Base-by-base conservation (phyloP, 2,329 filamentous ascomycete genomes). In the Pseudopithomyces maydicus region DNA sequence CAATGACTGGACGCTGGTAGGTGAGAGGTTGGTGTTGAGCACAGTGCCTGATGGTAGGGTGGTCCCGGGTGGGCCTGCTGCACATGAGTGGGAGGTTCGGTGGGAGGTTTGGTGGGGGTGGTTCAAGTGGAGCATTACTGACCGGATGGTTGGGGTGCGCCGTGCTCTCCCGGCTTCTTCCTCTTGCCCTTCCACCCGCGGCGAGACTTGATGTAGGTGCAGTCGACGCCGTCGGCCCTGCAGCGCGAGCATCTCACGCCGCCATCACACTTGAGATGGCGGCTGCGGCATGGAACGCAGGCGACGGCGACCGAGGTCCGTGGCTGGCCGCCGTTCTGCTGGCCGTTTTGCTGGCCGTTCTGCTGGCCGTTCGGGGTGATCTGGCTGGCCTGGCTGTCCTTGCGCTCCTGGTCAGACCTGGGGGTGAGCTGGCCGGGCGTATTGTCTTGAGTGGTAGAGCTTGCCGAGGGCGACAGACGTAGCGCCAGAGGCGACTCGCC, bases 181-280 rank as follows among this genome's bases (percentile, higher is more conserved):
- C 80, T 69, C 54, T 77, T 77, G 26, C 77, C 77, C 60, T 79
- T 79, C 77, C 77, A 80, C 3, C 82, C 82, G 49, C 83, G 75
- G 32, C 82, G 77, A 12, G 81, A 84, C 60, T 81, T 80, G 45
- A 82, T 76, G 66, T 85, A 85, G 20, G 77, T 74, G 57, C 83
- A 85, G 2, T 79, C 71, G 23, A 79, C 78, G 8, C 73, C 73
- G 42, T 80, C 77, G 10, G 74, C 69, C 23, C 64, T 62, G 62
- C 83, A 85, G 52, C 82, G 74, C 42, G 82, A 84, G 46, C 74
- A 77, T 5, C 82, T 81, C 15, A 78, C 76, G 29, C 77, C 77
- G 12, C 79, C 82, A 63, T 84, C 81, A 65, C 83, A 85, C 62
- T 83, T 84, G 35, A 84, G 67, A 66, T 85, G 83, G 33, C 81